Evolutionary conservation across 108 stramenopile genomes (phyloP), one percentile per base, ranked within the genome.

Genomic region (Asterionellopsis glacialis): DNA sequence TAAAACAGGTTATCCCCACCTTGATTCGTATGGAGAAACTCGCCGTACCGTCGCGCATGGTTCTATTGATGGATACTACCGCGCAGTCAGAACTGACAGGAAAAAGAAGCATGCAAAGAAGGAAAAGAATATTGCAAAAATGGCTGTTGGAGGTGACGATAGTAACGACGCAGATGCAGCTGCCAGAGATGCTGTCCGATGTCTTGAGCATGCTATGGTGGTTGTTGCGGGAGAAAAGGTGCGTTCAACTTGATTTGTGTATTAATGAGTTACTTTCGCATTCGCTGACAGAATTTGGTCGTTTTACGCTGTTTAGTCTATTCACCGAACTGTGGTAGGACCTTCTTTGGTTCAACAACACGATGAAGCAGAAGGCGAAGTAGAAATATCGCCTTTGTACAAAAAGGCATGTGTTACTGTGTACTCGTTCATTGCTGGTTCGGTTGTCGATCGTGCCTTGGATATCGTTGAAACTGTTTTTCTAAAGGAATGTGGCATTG

Each of bases 401-500:
- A 72, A 82, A 47, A 72, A 78, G 64, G 91, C 85, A 2, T 65
- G 86, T 51, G 77, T 72, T 23, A 72, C 68, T 11, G 67, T 84
- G 28, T 92, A 92, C 59, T 85, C 91, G 1, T 70, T 79, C 57
- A 81, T 87, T 12, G 84, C 76, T 16, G 59, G 81, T 14, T 64
- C 73, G 9, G 83, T 87, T 21, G 85, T 92, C 9, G 87, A 92
- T 67, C 77, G 85, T 50, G 65, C 84, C 42, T 67, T 92, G 59
- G 91, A 92, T 63, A 81, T 92, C 45, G 85, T 92, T 54, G 91
- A 92, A 66, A 83, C 80, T 23, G 83, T 88, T 15, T 92, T 92
- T 65, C 69, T 92, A 26, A 84, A 86, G 58, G 91, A 92, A 51
- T 83, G 85, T 55, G 66, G 68, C 5, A 82, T 76, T 44, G 84